A percentile compares a stretch with the other conserved stretches of the same genome.
Evolutionary conservation across 2,329 filamentous ascomycete genomes (phyloP).

Genomic region (Didymella exigua): DNA sequence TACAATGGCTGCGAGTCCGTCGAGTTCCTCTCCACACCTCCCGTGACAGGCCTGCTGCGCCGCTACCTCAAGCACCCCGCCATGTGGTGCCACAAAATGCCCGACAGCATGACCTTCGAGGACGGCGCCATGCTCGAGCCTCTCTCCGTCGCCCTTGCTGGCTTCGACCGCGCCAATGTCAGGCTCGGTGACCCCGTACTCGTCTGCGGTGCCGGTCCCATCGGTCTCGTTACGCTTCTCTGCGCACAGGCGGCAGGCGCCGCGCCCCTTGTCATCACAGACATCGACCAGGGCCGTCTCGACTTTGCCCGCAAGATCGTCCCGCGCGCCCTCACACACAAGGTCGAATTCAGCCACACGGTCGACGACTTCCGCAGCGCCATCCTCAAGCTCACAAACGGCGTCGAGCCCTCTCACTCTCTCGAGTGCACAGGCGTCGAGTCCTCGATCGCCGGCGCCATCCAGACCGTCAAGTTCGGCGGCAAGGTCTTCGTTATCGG

Average conservation of each 20-base stretch:
- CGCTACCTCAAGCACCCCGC: constrained; percentile 95
- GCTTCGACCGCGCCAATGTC: constrained; percentile 81
- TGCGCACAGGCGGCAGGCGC: constrained; percentile 87
- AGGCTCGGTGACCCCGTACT: constrained; percentile 84
- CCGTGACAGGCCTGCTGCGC: constrained; percentile 82
- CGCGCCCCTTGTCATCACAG: constrained; percentile 89
- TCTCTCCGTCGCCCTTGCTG: constrained; percentile 84
- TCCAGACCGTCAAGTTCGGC: constrained; percentile 91
- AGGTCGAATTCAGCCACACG: constrained; percentile 66
- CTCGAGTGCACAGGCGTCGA: constrained; percentile 97
- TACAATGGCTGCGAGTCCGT: constrained; percentile 95
- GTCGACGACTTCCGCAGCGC: constrained; percentile 73
- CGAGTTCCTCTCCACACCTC: constrained; percentile 87
- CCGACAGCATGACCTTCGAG: constrained; percentile 82
- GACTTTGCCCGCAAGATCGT: constrained; percentile 84
- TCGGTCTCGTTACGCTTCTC: constrained; percentile 85
- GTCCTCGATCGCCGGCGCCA: constrained; percentile 81
- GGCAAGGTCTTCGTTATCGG: constrained; percentile 97
- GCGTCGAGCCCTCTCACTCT: constrained; percentile 78
- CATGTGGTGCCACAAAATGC: constrained; percentile 95
- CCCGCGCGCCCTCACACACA: constrained; percentile 79
- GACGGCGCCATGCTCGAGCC: constrained; percentile 91
- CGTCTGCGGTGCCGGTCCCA: constrained; percentile 91
- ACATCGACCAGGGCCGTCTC: constrained; percentile 86
- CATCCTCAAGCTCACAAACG: constrained; percentile 74